Evolutionary conservation across 169 alveolate species (phyloP).

Genomic region (Eimeria falciformis): DNA sequence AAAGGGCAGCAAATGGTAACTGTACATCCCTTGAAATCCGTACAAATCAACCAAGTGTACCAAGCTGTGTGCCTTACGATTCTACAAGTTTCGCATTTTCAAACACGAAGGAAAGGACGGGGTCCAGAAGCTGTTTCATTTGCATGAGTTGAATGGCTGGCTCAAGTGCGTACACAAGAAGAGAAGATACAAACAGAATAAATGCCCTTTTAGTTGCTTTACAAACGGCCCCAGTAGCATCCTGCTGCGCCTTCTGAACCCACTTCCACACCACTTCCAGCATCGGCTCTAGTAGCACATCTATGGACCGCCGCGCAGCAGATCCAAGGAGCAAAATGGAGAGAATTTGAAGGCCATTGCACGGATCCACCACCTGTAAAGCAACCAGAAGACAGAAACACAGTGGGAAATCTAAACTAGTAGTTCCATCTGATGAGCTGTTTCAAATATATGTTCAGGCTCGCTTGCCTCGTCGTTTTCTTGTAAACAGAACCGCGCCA

Average conservation of each 20-base stretch:
- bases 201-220: constrained; percentile 11
- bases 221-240: background rate
- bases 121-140: background rate
- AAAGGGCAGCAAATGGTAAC: background rate
- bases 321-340: constrained; percentile 11
- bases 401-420: background rate
- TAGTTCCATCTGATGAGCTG: background rate
- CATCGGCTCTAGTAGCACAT: constrained; percentile 35
- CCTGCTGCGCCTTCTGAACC: constrained; percentile 51
- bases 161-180: constrained; percentile 37
- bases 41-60: background rate
- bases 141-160: constrained; percentile 14
- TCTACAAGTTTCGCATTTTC: constrained; percentile 19
- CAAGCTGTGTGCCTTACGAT: constrained; percentile 11
- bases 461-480: constrained; percentile 32
- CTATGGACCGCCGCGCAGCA: constrained; percentile 34
- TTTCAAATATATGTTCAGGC: background rate
- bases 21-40: background rate
- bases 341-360: constrained; percentile 50
- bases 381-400: background rate
- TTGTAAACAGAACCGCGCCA: constrained; percentile 28
- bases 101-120: background rate
- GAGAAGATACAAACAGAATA: constrained; percentile 26
- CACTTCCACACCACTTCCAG: constrained; percentile 35
- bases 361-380: constrained; percentile 24